Evolutionary conservation across 345 rosid species (phyloP).

Genomic region (Gossypium longicalyx): DNA sequence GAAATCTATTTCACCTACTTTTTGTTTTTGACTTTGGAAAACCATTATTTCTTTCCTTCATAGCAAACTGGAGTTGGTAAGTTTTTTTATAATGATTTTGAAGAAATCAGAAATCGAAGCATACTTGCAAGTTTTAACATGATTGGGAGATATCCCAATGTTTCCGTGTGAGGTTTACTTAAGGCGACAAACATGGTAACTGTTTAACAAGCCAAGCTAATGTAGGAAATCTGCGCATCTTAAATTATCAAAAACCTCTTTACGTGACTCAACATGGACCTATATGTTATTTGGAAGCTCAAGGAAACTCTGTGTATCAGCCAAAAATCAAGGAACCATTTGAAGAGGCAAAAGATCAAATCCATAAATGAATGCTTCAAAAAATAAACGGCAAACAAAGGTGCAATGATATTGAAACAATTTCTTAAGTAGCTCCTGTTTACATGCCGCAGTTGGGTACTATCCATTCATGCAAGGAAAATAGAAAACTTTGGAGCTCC

Average conservation of each 20-base stretch:
- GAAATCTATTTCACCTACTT: slow-evolving; percentile 6
- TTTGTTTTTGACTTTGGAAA: neutral
- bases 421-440: no score
- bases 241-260: neutral
- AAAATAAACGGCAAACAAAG: neutral
- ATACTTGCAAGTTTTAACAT: neutral
- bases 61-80: neutral
- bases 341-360: slow-evolving; percentile 1
- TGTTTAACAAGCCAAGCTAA: slow-evolving; percentile 9
- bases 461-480: no score
- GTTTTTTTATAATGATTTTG: neutral
- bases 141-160: neutral
- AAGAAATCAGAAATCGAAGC: neutral
- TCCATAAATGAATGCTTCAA: neutral
- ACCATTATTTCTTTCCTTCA: neutral
- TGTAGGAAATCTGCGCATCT: neutral
- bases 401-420: slow-evolving; percentile 1
- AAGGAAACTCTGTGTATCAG: no score
- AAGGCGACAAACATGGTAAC: neutral
- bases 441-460: slow-evolving; percentile 33
- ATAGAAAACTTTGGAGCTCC: no score
- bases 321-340: neutral
- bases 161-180: neutral
- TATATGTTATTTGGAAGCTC: no score
- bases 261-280: neutral